Percentiles rank a stretch among this genome's conserved stretches.
Evolutionary conservation across 2,329 filamentous ascomycete species (phyloP).

Genomic region (Xylaria sp.): DNA sequence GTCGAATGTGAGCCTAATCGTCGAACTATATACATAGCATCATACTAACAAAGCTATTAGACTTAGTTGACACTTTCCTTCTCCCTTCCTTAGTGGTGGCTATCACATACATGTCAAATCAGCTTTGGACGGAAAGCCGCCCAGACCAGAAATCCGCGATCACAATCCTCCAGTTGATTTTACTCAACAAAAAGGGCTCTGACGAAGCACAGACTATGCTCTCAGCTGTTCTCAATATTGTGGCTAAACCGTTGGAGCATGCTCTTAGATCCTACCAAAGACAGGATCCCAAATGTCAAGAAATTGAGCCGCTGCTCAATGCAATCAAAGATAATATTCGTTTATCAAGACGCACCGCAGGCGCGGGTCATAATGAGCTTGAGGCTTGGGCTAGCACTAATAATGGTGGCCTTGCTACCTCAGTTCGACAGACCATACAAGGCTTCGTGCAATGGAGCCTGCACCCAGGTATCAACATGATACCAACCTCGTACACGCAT

Average conservation of each 20-base stretch:
- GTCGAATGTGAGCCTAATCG: conserved; percentile 71
- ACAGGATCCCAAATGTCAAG: conserved; percentile 72
- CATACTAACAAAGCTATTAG: conserved; percentile 51
- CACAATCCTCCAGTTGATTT: conserved; percentile 75
- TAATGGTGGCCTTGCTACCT: conserved; percentile 64
- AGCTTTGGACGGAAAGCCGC: conserved; percentile 71
- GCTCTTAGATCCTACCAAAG: conserved; percentile 73
- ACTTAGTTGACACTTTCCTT: conserved; percentile 81
- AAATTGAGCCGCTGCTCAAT: conserved; percentile 75
- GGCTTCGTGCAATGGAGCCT: conserved; percentile 74
- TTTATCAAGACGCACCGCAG: conserved; percentile 69
- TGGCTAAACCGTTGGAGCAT: conserved; percentile 74
- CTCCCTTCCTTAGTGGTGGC: conserved; percentile 81
- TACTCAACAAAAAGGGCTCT: conserved; percentile 76
- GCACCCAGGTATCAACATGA: conserved; percentile 63
- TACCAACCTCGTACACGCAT: conserved; percentile 76
- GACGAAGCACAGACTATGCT: conserved; percentile 78
- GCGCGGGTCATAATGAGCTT: conserved; percentile 72
- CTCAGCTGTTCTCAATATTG: conserved; percentile 74
- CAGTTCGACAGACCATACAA: conserved; percentile 69
- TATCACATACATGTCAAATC: conserved; percentile 75
- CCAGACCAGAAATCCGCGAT: conserved; percentile 75
- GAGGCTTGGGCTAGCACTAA: conserved; percentile 71
- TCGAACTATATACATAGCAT: conserved; percentile 26
- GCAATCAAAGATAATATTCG: conserved; percentile 69